Evolutionary conservation across 768 basidiomycete genomes (phyloP).

Genomic region (Antrodiella citrinella): DNA sequence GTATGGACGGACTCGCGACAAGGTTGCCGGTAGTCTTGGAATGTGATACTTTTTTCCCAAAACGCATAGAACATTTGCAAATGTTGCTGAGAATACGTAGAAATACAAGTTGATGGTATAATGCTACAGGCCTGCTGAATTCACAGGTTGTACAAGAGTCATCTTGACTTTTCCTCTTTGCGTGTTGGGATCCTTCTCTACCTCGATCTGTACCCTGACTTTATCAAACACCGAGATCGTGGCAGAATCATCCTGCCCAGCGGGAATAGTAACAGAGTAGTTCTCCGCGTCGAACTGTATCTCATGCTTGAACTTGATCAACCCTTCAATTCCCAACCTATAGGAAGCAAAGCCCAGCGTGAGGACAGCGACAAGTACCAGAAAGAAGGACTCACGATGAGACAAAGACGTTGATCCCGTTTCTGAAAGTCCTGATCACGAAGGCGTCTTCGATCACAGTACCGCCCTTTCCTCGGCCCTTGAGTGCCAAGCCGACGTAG

Average conservation of each 20-base stretch:
- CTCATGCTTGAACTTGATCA: slow-evolving; percentile 90
- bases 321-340: slow-evolving; percentile 89
- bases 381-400: slow-evolving; percentile 56
- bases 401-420: slow-evolving; percentile 95
- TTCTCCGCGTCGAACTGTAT: slow-evolving; percentile 87
- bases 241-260: slow-evolving; percentile 24
- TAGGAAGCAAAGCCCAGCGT: too few species aligned
- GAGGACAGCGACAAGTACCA: background rate
- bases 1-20: too few species aligned
- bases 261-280: slow-evolving; percentile 71
- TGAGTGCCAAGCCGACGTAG: slow-evolving; percentile 89
- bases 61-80: background rate
- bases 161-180: slow-evolving; percentile 86
- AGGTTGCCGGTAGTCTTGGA: too few species aligned
- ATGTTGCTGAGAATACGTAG: too few species aligned
- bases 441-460: slow-evolving; percentile 75
- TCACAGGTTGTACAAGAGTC: slow-evolving; percentile 61
- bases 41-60: background rate
- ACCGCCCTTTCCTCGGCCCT: slow-evolving; percentile 47
- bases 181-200: slow-evolving; percentile 93
- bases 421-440: slow-evolving; percentile 89
- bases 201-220: slow-evolving; percentile 80
- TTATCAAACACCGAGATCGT: slow-evolving; percentile 89
- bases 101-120: background rate
- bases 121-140: slow-evolving; percentile 36